Evolutionary conservation across 768 basidiomycete genomes (phyloP).

Genomic region (Collybia nuda): DNA sequence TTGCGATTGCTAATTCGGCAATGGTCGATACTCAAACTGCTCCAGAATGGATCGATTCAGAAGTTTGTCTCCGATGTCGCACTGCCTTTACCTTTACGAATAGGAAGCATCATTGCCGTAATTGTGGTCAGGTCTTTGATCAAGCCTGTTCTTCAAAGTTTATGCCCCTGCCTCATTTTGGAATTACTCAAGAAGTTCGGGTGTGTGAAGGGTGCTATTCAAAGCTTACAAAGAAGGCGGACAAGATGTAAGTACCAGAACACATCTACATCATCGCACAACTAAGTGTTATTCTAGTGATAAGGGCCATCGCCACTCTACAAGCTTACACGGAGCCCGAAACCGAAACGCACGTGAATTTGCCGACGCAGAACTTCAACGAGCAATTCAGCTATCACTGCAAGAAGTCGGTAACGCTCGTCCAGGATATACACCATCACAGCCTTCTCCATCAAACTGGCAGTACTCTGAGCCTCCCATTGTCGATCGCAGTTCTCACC

Average conservation of each 20-base stretch:
- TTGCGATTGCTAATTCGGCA: conserved; percentile 64
- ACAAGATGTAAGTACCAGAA: conserved; percentile 45
- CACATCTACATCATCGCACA: not conserved
- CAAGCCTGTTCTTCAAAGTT: conserved; percentile 87
- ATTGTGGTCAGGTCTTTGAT: conserved; percentile 97
- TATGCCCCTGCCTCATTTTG: conserved; percentile 87
- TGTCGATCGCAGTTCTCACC: conserved; percentile 52
- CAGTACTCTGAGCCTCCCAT: conserved; percentile 72
- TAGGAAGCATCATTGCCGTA: conserved; percentile 96
- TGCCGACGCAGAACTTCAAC: conserved; percentile 86
- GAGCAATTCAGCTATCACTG: conserved; percentile 90
- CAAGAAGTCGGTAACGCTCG: conserved; percentile 65
- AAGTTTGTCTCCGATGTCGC: conserved; percentile 91
- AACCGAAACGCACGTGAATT: conserved; percentile 59
- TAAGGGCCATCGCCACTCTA: conserved; percentile 54
- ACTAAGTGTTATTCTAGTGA: conserved; percentile 25
- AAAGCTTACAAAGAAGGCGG: conserved; percentile 71
- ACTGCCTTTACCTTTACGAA: conserved; percentile 93
- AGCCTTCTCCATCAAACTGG: conserved; percentile 55
- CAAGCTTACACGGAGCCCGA: conserved; percentile 51
- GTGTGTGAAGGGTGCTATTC: conserved; percentile 89
- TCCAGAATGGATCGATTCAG: conserved; percentile 97
- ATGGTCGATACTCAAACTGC: conserved; percentile 92
- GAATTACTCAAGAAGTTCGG: conserved; percentile 88
- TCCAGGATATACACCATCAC: conserved; percentile 69